A percentile compares a stretch with the other conserved stretches of the same genome.
Evolutionary conservation across 2,329 filamentous ascomycete species (phyloP).

Genomic region (Colletotrichum liaoningense): DNA sequence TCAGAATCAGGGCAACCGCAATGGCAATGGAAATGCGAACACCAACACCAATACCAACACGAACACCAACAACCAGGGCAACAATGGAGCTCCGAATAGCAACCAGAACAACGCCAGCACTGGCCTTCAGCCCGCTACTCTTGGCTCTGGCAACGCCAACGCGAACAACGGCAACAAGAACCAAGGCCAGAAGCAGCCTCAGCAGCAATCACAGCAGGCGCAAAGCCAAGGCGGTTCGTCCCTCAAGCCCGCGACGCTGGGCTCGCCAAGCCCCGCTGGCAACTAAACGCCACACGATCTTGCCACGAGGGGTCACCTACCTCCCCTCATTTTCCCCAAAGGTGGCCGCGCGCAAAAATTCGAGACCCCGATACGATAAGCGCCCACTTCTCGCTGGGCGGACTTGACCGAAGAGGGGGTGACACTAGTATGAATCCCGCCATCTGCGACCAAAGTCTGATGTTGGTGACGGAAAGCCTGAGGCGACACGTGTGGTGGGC

Average conservation of each 20-base stretch:
- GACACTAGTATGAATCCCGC: neutral
- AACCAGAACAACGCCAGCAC: neutral
- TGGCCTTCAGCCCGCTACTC: neutral
- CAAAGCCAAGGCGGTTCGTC: neutral
- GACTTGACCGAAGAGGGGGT: neutral
- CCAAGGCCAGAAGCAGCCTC: neutral
- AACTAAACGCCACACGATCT: constrained; percentile 1
- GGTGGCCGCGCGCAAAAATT: neutral
- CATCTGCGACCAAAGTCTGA: neutral
- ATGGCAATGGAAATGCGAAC: neutral
- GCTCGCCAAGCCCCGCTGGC: constrained; percentile 3
- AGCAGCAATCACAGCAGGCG: constrained; percentile 13
- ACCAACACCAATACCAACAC: neutral
- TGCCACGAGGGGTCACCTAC: neutral
- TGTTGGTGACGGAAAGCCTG: constrained; percentile 6
- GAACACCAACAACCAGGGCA: neutral
- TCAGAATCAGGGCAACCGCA: neutral
- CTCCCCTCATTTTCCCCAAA: neutral
- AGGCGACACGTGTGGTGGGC: constrained; percentile 7
- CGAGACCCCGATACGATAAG: neutral
- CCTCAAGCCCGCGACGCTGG: constrained; percentile 14
- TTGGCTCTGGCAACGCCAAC: neutral
- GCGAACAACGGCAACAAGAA: neutral
- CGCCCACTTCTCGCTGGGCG: neutral
- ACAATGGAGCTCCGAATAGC: neutral